Conservation (phyloP, 83 land plant species). For the Thuja plicata region DNA sequence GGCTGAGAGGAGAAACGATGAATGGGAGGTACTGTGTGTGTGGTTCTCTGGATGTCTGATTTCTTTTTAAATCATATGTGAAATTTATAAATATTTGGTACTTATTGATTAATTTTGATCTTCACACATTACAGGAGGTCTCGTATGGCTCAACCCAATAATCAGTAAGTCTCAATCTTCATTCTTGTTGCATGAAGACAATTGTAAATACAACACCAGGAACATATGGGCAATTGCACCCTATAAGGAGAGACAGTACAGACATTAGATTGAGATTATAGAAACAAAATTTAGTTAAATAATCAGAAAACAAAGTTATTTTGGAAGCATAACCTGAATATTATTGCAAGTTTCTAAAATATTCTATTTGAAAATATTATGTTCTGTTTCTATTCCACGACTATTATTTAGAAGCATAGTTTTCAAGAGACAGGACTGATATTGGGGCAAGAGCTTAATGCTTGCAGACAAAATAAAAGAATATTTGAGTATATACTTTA, state of each 20-base stretch:
- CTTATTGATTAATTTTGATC: not conserved
- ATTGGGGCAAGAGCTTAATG: no score
- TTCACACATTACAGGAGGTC: not conserved
- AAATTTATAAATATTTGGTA: not conserved
- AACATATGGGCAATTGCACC: not conserved
- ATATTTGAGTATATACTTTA: no score
- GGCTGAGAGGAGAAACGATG: slow-evolving; percentile 2
- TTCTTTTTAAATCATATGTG: not conserved
- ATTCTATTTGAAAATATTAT: not conserved
- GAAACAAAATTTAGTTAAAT: not conserved
- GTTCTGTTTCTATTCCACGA: not conserved
- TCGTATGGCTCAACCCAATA: not conserved
- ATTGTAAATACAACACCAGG: not conserved
- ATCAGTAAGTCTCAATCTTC: slow-evolving; percentile 3
- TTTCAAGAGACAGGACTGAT: no score
- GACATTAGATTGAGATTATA: not conserved
- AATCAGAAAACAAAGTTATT: not conserved
- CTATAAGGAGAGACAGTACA: not conserved
- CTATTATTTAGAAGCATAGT: no score
- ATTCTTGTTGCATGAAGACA: not conserved
- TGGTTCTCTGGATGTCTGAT: not conserved
- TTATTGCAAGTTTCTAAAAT: not conserved
- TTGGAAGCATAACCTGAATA: not conserved
- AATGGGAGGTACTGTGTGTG: not conserved
- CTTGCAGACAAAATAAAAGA: no score